Conservation (phyloP, 2,329 filamentous ascomycete species). For the Venturia aucupariae region DNA sequence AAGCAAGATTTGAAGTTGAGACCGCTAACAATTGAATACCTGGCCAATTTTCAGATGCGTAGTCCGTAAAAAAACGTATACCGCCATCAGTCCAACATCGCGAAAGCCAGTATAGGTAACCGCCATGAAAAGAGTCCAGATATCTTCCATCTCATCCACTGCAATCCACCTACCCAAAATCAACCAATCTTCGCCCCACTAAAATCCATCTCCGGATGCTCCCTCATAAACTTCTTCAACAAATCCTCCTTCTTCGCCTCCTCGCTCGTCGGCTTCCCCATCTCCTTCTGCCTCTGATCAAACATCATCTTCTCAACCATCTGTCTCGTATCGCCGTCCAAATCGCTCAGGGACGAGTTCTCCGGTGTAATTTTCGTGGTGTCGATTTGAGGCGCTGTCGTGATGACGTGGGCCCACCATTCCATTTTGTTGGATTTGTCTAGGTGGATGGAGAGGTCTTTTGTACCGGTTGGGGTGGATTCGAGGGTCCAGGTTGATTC, state of each 20-base stretch:
- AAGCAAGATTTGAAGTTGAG: too few species aligned
- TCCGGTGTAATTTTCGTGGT: slow-evolving; percentile 91
- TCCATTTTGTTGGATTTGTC: slow-evolving; percentile 96
- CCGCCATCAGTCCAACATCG: too few species aligned
- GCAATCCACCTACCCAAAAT: background rate
- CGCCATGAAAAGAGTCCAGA: too few species aligned
- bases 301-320: slow-evolving; percentile 99
- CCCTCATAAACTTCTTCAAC: slow-evolving; percentile 79
- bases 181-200: slow-evolving; percentile 52
- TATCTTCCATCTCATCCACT: background rate
- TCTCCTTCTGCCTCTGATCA: slow-evolving; percentile 94
- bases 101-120: too few species aligned
- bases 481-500: slow-evolving; percentile 93
- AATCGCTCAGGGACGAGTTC: slow-evolving; percentile 79
- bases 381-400: slow-evolving; percentile 80
- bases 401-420: slow-evolving; percentile 95
- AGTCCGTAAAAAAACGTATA: too few species aligned
- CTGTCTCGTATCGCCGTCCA: slow-evolving; percentile 85
- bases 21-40: too few species aligned
- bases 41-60: too few species aligned
- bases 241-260: slow-evolving; percentile 94
- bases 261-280: slow-evolving; percentile 78
- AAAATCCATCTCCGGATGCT: slow-evolving; percentile 67
- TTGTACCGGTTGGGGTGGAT: slow-evolving; percentile 46
- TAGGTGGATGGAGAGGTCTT: slow-evolving; percentile 80